These are phyloP conservation scores for Stagonosporopsis cucurbitacearum DNA, from an alignment of 2,329 filamentous ascomycete species.

Conservation along the genomic window DNA sequence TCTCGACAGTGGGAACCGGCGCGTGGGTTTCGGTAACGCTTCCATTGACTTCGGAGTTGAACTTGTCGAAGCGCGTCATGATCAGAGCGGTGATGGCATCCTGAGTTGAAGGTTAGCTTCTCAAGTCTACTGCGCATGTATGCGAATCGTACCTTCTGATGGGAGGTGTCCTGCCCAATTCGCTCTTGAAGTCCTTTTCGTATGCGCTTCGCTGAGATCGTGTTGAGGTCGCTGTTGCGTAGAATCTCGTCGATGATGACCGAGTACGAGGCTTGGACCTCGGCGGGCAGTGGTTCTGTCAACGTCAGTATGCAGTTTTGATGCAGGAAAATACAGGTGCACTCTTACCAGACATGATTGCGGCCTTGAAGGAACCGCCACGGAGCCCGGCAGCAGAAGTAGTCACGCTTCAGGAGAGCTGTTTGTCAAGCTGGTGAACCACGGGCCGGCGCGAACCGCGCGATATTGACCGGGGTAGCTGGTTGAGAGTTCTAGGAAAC, in stretches of 20 bases:
- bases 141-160: constrained; percentile 62
- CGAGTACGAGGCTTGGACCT: constrained; percentile 59
- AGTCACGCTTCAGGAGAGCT: constrained; percentile 7
- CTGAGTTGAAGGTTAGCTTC: constrained; percentile 39
- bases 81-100: constrained; percentile 56
- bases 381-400: constrained; percentile 1
- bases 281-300: constrained; percentile 52
- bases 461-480: constrained; percentile 9
- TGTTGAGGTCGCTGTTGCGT: constrained; percentile 65
- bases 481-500: neutral
- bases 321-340: constrained; percentile 3
- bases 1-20: constrained; percentile 49
- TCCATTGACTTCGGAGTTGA: constrained; percentile 47
- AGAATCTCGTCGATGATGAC: constrained; percentile 69
- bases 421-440: constrained; percentile 13
- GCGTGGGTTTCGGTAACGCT: constrained; percentile 37
- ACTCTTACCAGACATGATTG: constrained; percentile 42
- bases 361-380: constrained; percentile 7
- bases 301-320: constrained; percentile 19
- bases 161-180: constrained; percentile 66
- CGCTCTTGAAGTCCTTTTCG: constrained; percentile 67
- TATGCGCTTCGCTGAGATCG: constrained; percentile 70
- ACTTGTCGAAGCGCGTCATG: constrained; percentile 58
- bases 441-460: constrained; percentile 18
- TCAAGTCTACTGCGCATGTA: constrained; percentile 4